Percentiles rank a stretch among this genome's conserved stretches.
These are phyloP conservation scores for Tetragonia tetragonoides DNA, from an alignment of 148 eudicot species.

Conservation along the genomic window DNA sequence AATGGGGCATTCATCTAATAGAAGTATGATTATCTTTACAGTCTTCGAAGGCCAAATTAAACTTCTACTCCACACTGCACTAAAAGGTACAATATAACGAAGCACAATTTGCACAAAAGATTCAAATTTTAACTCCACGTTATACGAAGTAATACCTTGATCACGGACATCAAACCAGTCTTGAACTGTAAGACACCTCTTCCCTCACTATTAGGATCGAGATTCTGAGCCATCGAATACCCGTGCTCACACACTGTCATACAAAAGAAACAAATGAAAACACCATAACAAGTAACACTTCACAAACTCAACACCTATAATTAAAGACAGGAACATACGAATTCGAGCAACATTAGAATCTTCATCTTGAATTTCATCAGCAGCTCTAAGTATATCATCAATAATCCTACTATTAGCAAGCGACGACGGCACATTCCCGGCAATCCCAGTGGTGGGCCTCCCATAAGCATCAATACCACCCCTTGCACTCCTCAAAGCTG, in stretches of 20 bases:
- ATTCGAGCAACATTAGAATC: constrained; percentile 90
- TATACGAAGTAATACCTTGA: constrained; percentile 55
- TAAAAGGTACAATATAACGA: not conserved
- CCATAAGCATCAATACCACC: constrained; percentile 60
- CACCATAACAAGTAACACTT: not conserved
- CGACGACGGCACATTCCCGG: constrained; percentile 89
- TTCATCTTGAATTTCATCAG: constrained; percentile 94
- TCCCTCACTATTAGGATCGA: constrained; percentile 98
- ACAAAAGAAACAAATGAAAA: not conserved
- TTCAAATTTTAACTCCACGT: too few relatives aligned
- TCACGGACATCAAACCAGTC: constrained; percentile 98
- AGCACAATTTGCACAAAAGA: not conserved
- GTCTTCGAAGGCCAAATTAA: not conserved
- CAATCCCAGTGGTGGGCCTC: constrained; percentile 72
- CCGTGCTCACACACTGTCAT: constrained; percentile 92
- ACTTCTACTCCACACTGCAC: not conserved
- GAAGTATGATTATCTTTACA: not conserved
- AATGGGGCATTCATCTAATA: not conserved
- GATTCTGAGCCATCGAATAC: constrained; percentile 88
- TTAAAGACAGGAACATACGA: constrained; percentile 38
- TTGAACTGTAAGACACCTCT: constrained; percentile 98
- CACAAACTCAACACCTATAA: not conserved
- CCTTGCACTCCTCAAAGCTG: constrained; percentile 77
- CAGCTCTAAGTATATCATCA: constrained; percentile 88
- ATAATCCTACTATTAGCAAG: constrained; percentile 70